phyloP scores from a whole-genome alignment of 2,329 filamentous ascomycete species.

The Penicillium sp. region DNA sequence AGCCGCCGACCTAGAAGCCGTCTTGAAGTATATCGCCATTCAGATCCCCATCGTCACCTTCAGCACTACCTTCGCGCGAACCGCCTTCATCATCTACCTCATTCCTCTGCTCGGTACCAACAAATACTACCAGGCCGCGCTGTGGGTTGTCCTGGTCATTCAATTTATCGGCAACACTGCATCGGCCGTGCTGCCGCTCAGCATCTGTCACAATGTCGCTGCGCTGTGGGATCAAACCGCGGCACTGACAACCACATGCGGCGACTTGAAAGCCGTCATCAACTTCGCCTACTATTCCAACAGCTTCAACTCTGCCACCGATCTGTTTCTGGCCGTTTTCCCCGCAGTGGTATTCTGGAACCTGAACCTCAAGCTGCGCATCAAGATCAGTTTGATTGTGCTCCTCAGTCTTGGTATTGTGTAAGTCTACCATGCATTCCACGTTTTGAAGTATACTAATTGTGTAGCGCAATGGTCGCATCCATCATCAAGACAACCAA shows the following conservation, averaged over 20 bases:
- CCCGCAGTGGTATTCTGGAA: constrained; percentile 34
- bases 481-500: constrained; percentile 36
- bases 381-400: constrained; percentile 31
- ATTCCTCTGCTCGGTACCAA: constrained; percentile 30
- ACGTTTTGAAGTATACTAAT: neutral
- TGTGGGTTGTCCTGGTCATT: constrained; percentile 27
- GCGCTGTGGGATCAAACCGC: constrained; percentile 27
- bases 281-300: constrained; percentile 34
- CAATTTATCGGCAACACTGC: constrained; percentile 29
- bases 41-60: constrained; percentile 31
- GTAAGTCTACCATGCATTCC: constrained; percentile 11
- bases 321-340: constrained; percentile 33
- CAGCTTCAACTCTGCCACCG: constrained; percentile 31
- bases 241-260: constrained; percentile 28
- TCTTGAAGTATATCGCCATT: constrained; percentile 32
- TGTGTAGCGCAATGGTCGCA: constrained; percentile 31
- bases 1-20: constrained; percentile 11
- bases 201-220: constrained; percentile 27
- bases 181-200: constrained; percentile 30
- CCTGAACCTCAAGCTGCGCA: constrained; percentile 29
- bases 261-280: constrained; percentile 21
- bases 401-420: constrained; percentile 32
- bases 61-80: constrained; percentile 32
- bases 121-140: constrained; percentile 19
- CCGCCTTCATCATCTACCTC: constrained; percentile 31